phyloP scores from a whole-genome alignment of 305 asterid species.

The Fraxinus platypoda region DNA sequence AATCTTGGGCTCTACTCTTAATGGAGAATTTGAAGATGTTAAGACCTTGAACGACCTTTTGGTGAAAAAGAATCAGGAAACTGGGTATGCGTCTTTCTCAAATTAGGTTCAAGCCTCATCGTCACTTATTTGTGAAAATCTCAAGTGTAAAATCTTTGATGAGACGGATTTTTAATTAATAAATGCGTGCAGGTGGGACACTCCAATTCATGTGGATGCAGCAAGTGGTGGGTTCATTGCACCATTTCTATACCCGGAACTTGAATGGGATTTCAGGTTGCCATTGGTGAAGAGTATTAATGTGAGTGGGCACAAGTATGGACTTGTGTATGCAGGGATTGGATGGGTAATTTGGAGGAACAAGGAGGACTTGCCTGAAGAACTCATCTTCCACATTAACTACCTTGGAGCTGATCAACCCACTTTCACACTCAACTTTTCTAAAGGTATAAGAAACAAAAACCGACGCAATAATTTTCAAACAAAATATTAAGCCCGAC shows the following conservation, averaged over 20 bases:
- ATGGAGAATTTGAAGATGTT: constrained; percentile 81
- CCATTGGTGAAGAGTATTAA: constrained; percentile 75
- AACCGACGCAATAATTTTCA: not conserved
- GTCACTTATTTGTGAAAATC: not conserved
- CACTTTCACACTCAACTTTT: constrained; percentile 83
- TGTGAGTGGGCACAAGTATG: constrained; percentile 74
- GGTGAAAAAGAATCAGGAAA: constrained; percentile 47
- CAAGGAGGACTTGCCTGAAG: constrained; percentile 67
- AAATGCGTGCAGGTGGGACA: constrained; percentile 51
- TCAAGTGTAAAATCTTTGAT: not conserved
- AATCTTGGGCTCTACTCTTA: constrained; percentile 70
- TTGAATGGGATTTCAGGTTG: constrained; percentile 75
- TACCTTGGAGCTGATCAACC: constrained; percentile 88
- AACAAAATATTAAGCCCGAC: not conserved
- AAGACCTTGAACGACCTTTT: constrained; percentile 65
- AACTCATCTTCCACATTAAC: constrained; percentile 72
- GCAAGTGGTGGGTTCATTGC: constrained; percentile 87
- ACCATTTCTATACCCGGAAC: constrained; percentile 70
- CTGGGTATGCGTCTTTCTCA: constrained; percentile 37
- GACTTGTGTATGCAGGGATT: constrained; percentile 78
- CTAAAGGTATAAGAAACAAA: constrained; percentile 45
- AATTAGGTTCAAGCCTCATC: not conserved
- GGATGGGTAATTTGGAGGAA: constrained; percentile 77
- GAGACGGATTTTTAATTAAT: not conserved
- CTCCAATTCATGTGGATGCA: constrained; percentile 85